These are phyloP conservation scores for Carex myosuroides DNA, from an alignment of 176 grass and related monocot genomes.

Conservation along the genomic window DNA sequence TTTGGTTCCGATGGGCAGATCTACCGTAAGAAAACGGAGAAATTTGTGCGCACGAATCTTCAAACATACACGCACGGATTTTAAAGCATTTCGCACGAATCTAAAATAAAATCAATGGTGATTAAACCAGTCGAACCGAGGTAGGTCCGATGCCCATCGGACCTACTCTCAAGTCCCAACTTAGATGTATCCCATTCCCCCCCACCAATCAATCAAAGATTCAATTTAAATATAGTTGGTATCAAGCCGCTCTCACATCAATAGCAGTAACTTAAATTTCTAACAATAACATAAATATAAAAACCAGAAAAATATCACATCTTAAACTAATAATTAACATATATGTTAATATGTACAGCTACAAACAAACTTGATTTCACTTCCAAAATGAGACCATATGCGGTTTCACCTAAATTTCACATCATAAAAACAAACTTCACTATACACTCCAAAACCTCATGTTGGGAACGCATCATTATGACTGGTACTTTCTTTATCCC, in stretches of 20 bases:
- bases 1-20: too few relatives aligned
- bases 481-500: background rate
- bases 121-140: too few relatives aligned
- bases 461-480: slow-evolving; percentile 7
- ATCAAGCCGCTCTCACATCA: slow-evolving; percentile 3
- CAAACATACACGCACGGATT: too few relatives aligned
- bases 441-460: slow-evolving; percentile 17
- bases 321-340: slow-evolving; percentile 4
- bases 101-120: too few relatives aligned
- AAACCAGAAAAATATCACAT: background rate
- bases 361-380: slow-evolving; percentile 17
- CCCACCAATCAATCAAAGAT: slow-evolving; percentile 16
- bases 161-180: too few relatives aligned
- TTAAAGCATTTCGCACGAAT: too few relatives aligned
- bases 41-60: too few relatives aligned
- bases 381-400: slow-evolving; percentile 16
- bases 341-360: background rate
- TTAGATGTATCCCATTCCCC: background rate
- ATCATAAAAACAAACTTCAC: slow-evolving; percentile 9
- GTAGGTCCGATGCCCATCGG: too few relatives aligned
- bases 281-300: background rate
- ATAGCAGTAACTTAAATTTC: background rate
- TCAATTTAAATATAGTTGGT: slow-evolving; percentile 27
- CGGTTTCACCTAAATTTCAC: slow-evolving; percentile 16
- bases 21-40: too few relatives aligned